phyloP scores from a whole-genome alignment of 225 moss, liverwort and hornwort species.

The Straminergon stramineum region DNA sequence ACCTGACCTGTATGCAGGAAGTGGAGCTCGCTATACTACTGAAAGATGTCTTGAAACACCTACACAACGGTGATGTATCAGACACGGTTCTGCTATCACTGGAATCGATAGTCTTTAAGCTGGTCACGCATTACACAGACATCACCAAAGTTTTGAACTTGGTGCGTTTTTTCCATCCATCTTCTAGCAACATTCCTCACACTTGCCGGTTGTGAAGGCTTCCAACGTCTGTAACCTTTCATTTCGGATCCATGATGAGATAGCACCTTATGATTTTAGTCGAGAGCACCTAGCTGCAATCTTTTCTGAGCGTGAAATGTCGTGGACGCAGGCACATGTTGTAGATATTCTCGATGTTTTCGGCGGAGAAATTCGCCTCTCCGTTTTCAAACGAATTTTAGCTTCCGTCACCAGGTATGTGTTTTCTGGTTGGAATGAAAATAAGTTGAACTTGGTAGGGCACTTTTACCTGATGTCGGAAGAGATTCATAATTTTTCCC shows the following conservation, averaged over 20 bases:
- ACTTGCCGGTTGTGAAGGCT: neutral
- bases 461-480: neutral
- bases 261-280: neutral
- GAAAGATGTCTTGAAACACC: constrained; percentile 69
- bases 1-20: constrained; percentile 49
- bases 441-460: neutral
- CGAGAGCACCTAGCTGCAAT: neutral
- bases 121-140: constrained; percentile 74
- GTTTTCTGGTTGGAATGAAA: constrained; percentile 3
- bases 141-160: constrained; percentile 80
- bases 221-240: neutral
- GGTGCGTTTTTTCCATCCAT: constrained; percentile 30
- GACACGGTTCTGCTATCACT: constrained; percentile 58
- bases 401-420: constrained; percentile 63
- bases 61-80: constrained; percentile 54
- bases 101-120: constrained; percentile 90
- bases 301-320: neutral
- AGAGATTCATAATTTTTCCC: neutral
- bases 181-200: neutral
- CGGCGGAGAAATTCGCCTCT: constrained; percentile 75
- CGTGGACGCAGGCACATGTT: constrained; percentile 57
- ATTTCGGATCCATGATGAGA: neutral
- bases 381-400: constrained; percentile 86
- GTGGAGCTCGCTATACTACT: constrained; percentile 64
- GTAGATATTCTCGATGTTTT: constrained; percentile 81